phyloP scores from a whole-genome alignment of 495 filamentous ascomycete genomes.

The Glonium stellatum region DNA sequence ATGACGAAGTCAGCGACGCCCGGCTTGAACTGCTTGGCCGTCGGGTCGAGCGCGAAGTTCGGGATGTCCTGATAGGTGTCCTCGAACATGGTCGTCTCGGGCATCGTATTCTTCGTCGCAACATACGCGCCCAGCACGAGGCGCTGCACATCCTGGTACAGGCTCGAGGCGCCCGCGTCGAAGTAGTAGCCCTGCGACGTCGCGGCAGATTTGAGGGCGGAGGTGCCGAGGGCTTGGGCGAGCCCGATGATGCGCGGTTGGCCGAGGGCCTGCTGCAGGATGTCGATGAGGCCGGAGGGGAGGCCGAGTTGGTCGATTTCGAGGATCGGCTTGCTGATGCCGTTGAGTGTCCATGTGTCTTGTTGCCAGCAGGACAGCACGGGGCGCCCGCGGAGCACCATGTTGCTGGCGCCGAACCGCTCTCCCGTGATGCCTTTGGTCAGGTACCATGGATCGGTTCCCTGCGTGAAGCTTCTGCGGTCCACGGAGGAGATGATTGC shows the following conservation, averaged over 20 bases:
- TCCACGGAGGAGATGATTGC: slow-evolving; percentile 32
- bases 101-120: not conserved
- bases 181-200: not conserved
- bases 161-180: too few species aligned
- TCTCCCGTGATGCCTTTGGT: slow-evolving; percentile 15
- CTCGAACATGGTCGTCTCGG: not conserved
- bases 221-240: slow-evolving; percentile 27
- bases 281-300: slow-evolving; percentile 13
- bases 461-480: slow-evolving; percentile 29
- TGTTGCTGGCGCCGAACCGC: slow-evolving; percentile 2
- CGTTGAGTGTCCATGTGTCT: slow-evolving; percentile 24
- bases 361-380: slow-evolving; percentile 36
- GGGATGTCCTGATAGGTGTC: not conserved
- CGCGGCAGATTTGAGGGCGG: slow-evolving; percentile 18
- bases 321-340: slow-evolving; percentile 10
- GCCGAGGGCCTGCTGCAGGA: slow-evolving; percentile 21
- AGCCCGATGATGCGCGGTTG: slow-evolving; percentile 29
- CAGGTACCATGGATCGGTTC: slow-evolving; percentile 35
- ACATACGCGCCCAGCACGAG: not conserved
- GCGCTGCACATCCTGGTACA: not conserved
- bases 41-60: not conserved
- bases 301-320: slow-evolving; percentile 20
- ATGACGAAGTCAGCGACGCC: not conserved
- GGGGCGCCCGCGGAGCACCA: slow-evolving; percentile 25
- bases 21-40: not conserved